Conservation (phyloP, 169 alveolate genomes). For the Eimeria maxima region DNA sequence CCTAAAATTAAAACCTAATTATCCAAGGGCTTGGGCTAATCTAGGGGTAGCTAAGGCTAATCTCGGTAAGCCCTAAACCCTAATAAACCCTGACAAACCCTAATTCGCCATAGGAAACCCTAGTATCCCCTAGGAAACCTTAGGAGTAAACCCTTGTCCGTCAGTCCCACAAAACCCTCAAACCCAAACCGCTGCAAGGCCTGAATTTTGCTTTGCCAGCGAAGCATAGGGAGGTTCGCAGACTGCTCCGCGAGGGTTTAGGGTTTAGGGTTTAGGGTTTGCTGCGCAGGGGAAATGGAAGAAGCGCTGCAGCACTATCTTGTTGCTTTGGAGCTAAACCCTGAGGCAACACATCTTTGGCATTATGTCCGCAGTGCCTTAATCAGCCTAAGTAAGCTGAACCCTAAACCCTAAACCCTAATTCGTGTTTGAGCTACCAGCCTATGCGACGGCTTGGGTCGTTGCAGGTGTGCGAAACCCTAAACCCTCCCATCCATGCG, state of each 20-base stretch:
- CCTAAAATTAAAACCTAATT: slow-evolving; percentile 90
- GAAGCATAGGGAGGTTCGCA: too few relatives aligned
- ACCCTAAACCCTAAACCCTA: slow-evolving; percentile 16
- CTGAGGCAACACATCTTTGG: slow-evolving; percentile 94
- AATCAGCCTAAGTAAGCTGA: slow-evolving; percentile 82
- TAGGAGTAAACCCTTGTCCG: neutral
- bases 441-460: neutral
- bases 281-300: slow-evolving; percentile 76
- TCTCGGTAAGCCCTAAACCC: slow-evolving; percentile 77
- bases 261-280: slow-evolving; percentile 64
- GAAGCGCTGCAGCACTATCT: slow-evolving; percentile 90
- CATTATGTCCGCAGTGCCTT: slow-evolving; percentile 88
- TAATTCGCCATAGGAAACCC: too few relatives aligned
- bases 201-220: too few relatives aligned
- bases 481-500: neutral
- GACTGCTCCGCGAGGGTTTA: neutral
- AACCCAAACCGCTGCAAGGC: neutral
- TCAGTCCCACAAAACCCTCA: neutral
- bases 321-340: slow-evolving; percentile 90
- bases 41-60: slow-evolving; percentile 92
- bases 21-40: slow-evolving; percentile 94
- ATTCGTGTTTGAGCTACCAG: neutral
- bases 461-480: neutral
- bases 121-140: neutral
- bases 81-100: neutral